Evolutionary conservation across 108 stramenopile genomes (phyloP), one percentile per base, ranked within the genome.

Genomic region (Mayamaea pseudoterrestris): DNA sequence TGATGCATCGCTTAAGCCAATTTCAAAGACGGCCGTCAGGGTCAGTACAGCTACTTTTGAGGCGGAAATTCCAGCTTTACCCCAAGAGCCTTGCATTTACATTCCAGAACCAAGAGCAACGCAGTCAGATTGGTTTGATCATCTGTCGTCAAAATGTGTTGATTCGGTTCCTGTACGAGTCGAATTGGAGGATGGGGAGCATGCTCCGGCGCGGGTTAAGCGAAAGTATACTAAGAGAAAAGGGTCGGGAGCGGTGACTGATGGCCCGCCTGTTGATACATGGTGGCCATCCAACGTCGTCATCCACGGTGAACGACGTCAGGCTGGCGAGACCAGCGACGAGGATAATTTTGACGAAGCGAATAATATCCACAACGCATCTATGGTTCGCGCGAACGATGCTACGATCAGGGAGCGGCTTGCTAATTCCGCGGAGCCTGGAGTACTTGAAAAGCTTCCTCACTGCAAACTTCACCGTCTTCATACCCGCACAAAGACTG

Each of bases 371-470:
- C 27, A 52, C 17, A 21, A 17, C 11, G 17, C 13, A 2, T 41
- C 41, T 4, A 27, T 22, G 11, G 61, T 75, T 36, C 60, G 65
- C 8, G 68, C 48, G 11, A 63, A 75, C 31, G 30, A 71, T 32
- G 14, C 18, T 24, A 53, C 35, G 41, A 58, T 72, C 25, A 46
- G 59, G 39, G 46, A 69, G 18, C 46, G 68, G 25, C 41, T 83
- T 22, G 47, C 52, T 11, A 63, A 48, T 6, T 56, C 66, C 16
- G 57, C 60, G 14, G 73, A 79, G 31, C 87, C 87, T 7, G 87
- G 87, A 27, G 65, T 74, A 28, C 60, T 89, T 16, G 80, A 90
- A 57, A 82, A 83, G 44, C 24, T 90, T 21, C 88, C 88, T 7
- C 88, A 84, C 58, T 90, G 88, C 48, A 69, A 60, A 31, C 48